phyloP scores from a whole-genome alignment of 805 yeast genomes.

The Monosporozyma siamensis region DNA sequence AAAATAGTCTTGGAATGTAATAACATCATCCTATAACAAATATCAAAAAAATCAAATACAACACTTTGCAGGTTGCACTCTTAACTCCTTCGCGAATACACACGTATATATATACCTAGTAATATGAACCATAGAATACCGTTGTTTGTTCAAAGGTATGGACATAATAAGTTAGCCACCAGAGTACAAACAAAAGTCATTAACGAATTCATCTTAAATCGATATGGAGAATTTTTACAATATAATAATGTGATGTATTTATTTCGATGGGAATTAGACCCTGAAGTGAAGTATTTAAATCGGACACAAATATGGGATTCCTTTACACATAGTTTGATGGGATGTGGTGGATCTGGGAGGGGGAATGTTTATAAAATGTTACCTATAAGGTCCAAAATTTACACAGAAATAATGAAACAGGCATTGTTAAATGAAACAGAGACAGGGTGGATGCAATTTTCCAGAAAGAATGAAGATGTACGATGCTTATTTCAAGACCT shows the following conservation, averaged over 20 bases:
- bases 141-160: neutral
- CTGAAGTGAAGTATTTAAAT: neutral
- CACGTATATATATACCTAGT: too few species aligned
- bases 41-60: too few species aligned
- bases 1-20: too few species aligned
- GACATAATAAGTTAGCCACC: neutral
- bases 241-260: constrained; percentile 12
- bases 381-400: neutral
- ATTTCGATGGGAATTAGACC: constrained; percentile 8
- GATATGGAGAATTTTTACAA: constrained; percentile 8
- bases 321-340: neutral
- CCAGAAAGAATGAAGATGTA: neutral
- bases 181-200: neutral
- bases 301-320: neutral
- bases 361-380: too few species aligned
- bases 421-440: neutral
- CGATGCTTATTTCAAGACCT: neutral
- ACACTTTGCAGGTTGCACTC: too few species aligned
- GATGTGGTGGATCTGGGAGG: too few species aligned
- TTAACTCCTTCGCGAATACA: too few species aligned
- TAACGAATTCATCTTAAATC: neutral
- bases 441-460: neutral
- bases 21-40: too few species aligned
- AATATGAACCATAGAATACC: neutral
- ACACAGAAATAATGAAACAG: neutral